A percentile compares a stretch with the other conserved stretches of the same genome.
Conservation (phyloP, 2,329 filamentous ascomycete species). For the Teratosphaeria gauchensis region DNA sequence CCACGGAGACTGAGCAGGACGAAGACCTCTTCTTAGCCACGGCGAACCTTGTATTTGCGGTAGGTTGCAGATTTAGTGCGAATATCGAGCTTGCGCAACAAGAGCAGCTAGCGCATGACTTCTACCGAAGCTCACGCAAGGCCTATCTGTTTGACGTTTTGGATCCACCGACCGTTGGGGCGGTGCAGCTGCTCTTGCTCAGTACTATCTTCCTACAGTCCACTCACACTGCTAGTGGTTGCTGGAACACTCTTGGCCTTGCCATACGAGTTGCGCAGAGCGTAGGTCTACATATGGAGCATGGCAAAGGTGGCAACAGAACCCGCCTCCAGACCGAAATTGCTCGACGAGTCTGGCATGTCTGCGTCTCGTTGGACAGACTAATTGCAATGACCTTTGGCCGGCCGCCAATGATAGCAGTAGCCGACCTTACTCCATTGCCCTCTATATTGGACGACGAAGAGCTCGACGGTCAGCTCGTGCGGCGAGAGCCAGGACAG, state of each 20-base stretch:
- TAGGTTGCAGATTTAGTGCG: conserved; percentile 17
- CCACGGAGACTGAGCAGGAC: conserved; percentile 10
- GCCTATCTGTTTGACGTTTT: conserved; percentile 17
- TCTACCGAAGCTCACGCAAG: conserved; percentile 18
- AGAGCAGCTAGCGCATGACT: conserved; percentile 15
- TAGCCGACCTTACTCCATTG: conserved; percentile 13
- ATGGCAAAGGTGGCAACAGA: conserved; percentile 40
- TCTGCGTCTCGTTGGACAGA: conserved; percentile 46
- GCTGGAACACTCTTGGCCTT: conserved; percentile 18
- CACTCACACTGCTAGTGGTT: conserved; percentile 17
- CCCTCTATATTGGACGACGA: conserved; percentile 38
- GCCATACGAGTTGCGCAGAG: conserved; percentile 56
- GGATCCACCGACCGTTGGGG: conserved; percentile 15
- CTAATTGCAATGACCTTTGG: conserved; percentile 33
- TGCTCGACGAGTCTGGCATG: conserved; percentile 52
- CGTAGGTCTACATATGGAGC: conserved; percentile 57
- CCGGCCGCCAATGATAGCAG: conserved; percentile 21
- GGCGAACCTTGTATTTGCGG: conserved; percentile 17
- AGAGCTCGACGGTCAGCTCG: conserved; percentile 41
- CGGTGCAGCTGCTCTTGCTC: conserved; percentile 17
- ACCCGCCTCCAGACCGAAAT: conserved; percentile 58
- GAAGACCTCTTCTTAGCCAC: conserved; percentile 17
- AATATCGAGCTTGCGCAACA: conserved; percentile 13
- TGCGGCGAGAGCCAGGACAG: conserved; percentile 27
- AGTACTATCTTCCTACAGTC: conserved; percentile 17